A percentile compares a stretch with the other conserved stretches of the same genome.
phyloP scores from a whole-genome alignment of 208 protist species.

The Crithidia expoeki region DNA sequence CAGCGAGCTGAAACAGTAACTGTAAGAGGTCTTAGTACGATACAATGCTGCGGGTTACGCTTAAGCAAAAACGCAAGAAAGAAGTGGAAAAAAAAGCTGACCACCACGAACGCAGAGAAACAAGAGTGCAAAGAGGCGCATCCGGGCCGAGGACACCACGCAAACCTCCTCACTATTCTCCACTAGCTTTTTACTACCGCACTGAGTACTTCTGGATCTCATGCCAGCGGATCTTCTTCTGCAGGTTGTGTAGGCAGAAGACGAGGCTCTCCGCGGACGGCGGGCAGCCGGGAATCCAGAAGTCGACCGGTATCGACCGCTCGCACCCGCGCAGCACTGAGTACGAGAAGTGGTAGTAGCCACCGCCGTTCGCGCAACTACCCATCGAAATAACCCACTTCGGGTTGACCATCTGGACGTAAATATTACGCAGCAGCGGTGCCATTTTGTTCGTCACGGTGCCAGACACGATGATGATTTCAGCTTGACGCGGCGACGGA shows the following conservation, averaged over 20 bases:
- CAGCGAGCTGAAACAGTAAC: slow-evolving; percentile 3
- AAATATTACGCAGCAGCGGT: slow-evolving; percentile 97
- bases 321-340: slow-evolving; percentile 97
- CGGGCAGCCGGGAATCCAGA: slow-evolving; percentile 99
- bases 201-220: slow-evolving; percentile 93
- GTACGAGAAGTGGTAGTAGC: slow-evolving; percentile 99
- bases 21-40: neutral
- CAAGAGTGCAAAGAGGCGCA: neutral
- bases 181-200: slow-evolving; percentile 39
- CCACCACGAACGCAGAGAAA: neutral
- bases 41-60: neutral
- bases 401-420: slow-evolving; percentile 97
- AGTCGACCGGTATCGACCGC: slow-evolving; percentile 98
- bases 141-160: neutral
- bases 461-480: slow-evolving; percentile 99
- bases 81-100: slow-evolving; percentile 15
- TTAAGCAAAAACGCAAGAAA: slow-evolving; percentile 7
- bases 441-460: slow-evolving; percentile 99
- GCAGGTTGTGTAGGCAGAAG: slow-evolving; percentile 91
- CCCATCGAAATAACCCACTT: slow-evolving; percentile 96
- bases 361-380: slow-evolving; percentile 98
- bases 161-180: neutral
- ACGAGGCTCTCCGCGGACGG: slow-evolving; percentile 95
- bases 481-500: slow-evolving; percentile 95
- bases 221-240: slow-evolving; percentile 94